Percentiles rank a stretch among this genome's conserved stretches.
phyloP scores from a whole-genome alignment of 306 rosid genomes.

The Corylus americana region DNA sequence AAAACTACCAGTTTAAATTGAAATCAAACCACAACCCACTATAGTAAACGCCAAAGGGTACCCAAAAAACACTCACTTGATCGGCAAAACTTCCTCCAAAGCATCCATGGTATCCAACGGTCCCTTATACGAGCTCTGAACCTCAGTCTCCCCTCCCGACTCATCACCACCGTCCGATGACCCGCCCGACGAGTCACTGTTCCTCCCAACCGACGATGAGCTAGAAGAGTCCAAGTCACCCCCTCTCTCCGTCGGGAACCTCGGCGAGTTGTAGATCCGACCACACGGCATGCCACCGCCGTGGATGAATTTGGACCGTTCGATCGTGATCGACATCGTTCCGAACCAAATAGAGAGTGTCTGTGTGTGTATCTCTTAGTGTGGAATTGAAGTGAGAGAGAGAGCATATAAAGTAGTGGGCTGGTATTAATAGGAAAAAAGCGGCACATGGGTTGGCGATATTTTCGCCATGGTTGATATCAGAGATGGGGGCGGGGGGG shows the following conservation, averaged over 20 bases:
- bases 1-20: constrained; percentile 5
- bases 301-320: constrained; percentile 43
- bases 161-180: constrained; percentile 64
- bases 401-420: not conserved
- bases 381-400: not conserved
- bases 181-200: constrained; percentile 51
- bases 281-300: constrained; percentile 27
- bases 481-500: too few relatives aligned
- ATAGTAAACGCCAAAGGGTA: constrained; percentile 7
- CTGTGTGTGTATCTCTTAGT: not conserved
- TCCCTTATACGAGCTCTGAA: constrained; percentile 57
- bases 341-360: not conserved
- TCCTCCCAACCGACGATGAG: constrained; percentile 64
- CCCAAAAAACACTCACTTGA: constrained; percentile 47
- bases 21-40: constrained; percentile 14
- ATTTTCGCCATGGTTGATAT: constrained; percentile 32
- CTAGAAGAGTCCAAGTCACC: constrained; percentile 58
- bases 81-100: constrained; percentile 66
- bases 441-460: constrained; percentile 55
- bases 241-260: constrained; percentile 27
- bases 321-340: constrained; percentile 52
- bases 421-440: constrained; percentile 32
- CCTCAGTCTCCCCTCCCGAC: constrained; percentile 53
- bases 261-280: constrained; percentile 50
- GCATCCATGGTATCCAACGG: constrained; percentile 62